phyloP scores from a whole-genome alignment of 257 asterid species.

The Gentiana dahurica region DNA sequence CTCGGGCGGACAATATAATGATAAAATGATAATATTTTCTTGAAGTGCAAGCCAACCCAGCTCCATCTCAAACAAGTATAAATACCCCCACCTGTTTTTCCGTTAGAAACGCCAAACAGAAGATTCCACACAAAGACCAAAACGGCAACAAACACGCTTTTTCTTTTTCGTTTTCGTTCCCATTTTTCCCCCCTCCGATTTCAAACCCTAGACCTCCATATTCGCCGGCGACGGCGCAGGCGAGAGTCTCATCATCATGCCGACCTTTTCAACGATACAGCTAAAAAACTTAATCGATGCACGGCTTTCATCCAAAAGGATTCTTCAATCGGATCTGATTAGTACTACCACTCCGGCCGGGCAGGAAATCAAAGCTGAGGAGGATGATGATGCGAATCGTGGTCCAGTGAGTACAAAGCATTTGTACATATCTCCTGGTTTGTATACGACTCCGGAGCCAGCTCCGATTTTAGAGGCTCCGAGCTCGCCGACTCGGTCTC shows the following conservation, averaged over 20 bases:
- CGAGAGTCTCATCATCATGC: slow-evolving; percentile 19
- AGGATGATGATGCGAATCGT: neutral
- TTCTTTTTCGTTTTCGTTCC: too few species aligned
- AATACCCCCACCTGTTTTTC: too few species aligned
- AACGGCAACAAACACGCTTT: neutral
- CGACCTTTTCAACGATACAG: slow-evolving; percentile 44
- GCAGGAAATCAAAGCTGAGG: neutral
- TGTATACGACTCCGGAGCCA: slow-evolving; percentile 66
- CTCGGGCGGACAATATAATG: too few species aligned
- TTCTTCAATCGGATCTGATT: neutral
- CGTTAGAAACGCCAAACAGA: neutral
- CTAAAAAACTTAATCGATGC: slow-evolving; percentile 52
- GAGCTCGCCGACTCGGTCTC: slow-evolving; percentile 51
- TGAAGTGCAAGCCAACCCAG: too few species aligned
- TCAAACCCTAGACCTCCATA: slow-evolving; percentile 5
- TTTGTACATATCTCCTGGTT: slow-evolving; percentile 59
- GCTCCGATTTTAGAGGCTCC: slow-evolving; percentile 48
- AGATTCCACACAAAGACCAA: neutral
- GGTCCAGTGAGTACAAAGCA: slow-evolving; percentile 30
- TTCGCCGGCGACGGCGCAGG: neutral
- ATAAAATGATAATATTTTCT: too few species aligned
- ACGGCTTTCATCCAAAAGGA: slow-evolving; percentile 29
- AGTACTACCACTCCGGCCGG: neutral
- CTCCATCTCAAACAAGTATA: too few species aligned
- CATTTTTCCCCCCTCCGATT: neutral